These are phyloP conservation scores for Metarhizium robertsii DNA, from an alignment of 2,329 filamentous ascomycete species.

Conservation along the genomic window DNA sequence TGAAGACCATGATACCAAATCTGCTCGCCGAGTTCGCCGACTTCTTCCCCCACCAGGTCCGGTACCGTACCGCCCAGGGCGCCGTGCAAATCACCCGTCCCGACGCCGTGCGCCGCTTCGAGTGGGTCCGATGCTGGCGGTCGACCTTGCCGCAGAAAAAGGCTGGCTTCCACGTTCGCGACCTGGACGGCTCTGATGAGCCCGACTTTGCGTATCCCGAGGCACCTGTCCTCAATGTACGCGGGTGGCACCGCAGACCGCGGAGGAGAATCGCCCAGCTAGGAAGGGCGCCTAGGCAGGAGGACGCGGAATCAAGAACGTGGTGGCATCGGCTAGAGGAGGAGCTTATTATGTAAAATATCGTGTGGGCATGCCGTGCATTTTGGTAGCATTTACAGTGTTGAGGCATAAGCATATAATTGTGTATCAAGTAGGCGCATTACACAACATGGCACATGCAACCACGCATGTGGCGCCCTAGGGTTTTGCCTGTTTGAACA, in stretches of 20 bases:
- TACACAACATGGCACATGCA: neutral
- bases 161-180: constrained; percentile 8
- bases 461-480: too few species aligned
- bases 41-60: constrained; percentile 21
- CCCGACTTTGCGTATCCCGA: constrained; percentile 17
- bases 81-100: constrained; percentile 16
- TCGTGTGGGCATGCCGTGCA: neutral
- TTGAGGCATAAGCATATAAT: neutral
- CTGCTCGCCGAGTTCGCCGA: constrained; percentile 23
- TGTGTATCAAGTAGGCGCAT: neutral
- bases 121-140: constrained; percentile 13
- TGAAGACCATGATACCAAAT: constrained; percentile 17
- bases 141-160: constrained; percentile 18
- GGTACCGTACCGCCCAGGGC: constrained; percentile 24
- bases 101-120: constrained; percentile 12
- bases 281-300: constrained; percentile 12
- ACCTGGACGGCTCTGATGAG: constrained; percentile 8
- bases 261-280: constrained; percentile 9
- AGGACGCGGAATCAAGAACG: constrained; percentile 5
- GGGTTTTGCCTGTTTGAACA: too few species aligned
- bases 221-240: constrained; percentile 12
- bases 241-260: constrained; percentile 17
- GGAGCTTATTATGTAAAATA: constrained; percentile 20
- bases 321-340: constrained; percentile 22
- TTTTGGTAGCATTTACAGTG: neutral